Evolutionary conservation across 805 yeast species (phyloP).

Genomic region (Clavispora vitiphila): DNA sequence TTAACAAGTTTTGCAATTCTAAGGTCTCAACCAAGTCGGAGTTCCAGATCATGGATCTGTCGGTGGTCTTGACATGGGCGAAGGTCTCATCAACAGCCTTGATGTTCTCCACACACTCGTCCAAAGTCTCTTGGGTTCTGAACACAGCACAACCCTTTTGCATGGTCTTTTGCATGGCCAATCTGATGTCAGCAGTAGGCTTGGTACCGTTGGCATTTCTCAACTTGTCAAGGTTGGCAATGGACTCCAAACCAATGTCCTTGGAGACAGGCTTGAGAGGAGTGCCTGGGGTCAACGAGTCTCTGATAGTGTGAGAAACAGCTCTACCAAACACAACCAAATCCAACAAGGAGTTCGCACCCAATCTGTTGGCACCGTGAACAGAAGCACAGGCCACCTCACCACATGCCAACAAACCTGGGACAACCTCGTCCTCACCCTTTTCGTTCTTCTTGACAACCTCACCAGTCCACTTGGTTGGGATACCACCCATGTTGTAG

Average conservation of each 20-base stretch:
- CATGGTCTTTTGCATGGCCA: slow-evolving; percentile 92
- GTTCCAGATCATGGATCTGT: slow-evolving; percentile 98
- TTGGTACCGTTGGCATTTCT: slow-evolving; percentile 82
- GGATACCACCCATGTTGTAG: slow-evolving; percentile 99
- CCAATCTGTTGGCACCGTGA: slow-evolving; percentile 98
- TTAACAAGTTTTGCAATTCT: slow-evolving; percentile 91
- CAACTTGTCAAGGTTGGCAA: slow-evolving; percentile 82
- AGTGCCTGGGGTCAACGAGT: slow-evolving; percentile 78
- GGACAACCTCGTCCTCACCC: slow-evolving; percentile 88
- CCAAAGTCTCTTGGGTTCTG: slow-evolving; percentile 88
- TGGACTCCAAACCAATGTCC: slow-evolving; percentile 84
- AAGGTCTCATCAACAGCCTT: slow-evolving; percentile 69
- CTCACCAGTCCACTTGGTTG: slow-evolving; percentile 97
- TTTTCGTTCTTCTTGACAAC: slow-evolving; percentile 74
- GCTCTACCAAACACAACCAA: slow-evolving; percentile 98
- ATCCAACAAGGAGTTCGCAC: slow-evolving; percentile 96
- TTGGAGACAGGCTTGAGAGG: slow-evolving; percentile 81
- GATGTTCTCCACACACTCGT: slow-evolving; percentile 83
- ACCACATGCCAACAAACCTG: slow-evolving; percentile 96
- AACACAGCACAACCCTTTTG: slow-evolving; percentile 96
- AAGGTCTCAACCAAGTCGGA: slow-evolving; percentile 93
- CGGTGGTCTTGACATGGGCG: slow-evolving; percentile 76
- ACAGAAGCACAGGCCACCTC: slow-evolving; percentile 99
- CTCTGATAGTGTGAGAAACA: slow-evolving; percentile 87
- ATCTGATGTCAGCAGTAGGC: slow-evolving; percentile 84